A percentile compares a stretch with the other conserved stretches of the same genome.
Conservation (phyloP, 495 filamentous ascomycete genomes). For the Aspergillus bridgeri region DNA sequence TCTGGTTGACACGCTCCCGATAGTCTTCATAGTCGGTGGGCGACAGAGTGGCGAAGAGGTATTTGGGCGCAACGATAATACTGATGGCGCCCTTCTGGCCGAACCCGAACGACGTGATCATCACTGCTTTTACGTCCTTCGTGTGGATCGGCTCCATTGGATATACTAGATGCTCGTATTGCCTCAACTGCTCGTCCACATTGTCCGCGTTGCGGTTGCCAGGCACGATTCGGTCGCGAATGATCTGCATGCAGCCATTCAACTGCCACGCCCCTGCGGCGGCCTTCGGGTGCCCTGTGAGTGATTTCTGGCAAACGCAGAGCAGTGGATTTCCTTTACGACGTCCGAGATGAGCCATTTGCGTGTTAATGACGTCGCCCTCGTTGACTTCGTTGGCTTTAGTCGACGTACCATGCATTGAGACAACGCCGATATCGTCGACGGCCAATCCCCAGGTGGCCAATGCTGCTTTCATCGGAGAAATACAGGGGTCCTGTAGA, state of each 20-base stretch:
- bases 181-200: constrained; percentile 86
- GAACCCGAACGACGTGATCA: constrained; percentile 97
- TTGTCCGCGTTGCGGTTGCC: constrained; percentile 99
- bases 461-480: constrained; percentile 86
- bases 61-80: constrained; percentile 90
- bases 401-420: constrained; percentile 98
- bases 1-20: constrained; percentile 83
- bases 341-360: constrained; percentile 89
- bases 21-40: constrained; percentile 29
- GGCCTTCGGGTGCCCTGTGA: constrained; percentile 98
- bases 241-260: constrained; percentile 91
- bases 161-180: constrained; percentile 96
- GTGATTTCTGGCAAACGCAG: constrained; percentile 98
- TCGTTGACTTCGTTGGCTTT: constrained; percentile 99
- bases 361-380: constrained; percentile 93
- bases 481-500: constrained; percentile 86
- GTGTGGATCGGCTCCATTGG: constrained; percentile 89
- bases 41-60: constrained; percentile 84
- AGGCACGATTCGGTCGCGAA: constrained; percentile 87
- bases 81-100: constrained; percentile 97
- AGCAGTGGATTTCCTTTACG: constrained; percentile 95
- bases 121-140: constrained; percentile 93
- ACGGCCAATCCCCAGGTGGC: constrained; percentile 97
- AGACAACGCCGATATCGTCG: constrained; percentile 89
- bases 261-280: constrained; percentile 99